Conservation (phyloP, 805 yeast species). For the Cyberlindnera mississippiensis region DNA sequence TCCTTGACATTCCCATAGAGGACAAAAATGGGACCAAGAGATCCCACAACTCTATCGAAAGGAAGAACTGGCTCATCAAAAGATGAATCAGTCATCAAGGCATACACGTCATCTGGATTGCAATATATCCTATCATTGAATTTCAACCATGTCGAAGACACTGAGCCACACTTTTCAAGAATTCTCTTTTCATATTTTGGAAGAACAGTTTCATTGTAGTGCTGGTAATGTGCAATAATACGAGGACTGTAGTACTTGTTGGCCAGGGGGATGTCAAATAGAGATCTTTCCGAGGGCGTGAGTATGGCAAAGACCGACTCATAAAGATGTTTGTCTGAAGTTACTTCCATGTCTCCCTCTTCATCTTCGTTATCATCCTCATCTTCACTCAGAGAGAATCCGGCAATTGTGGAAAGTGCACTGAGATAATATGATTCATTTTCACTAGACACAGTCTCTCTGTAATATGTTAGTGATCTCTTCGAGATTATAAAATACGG, state of each 20-base stretch:
- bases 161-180: slow-evolving; percentile 19
- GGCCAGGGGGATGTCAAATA: slow-evolving; percentile 27
- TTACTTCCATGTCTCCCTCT: slow-evolving; percentile 3
- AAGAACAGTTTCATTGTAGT: slow-evolving; percentile 38
- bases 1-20: slow-evolving; percentile 64
- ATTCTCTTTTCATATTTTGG: slow-evolving; percentile 26
- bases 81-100: slow-evolving; percentile 53
- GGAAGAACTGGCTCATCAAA: slow-evolving; percentile 29
- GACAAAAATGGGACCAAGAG: slow-evolving; percentile 46
- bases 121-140: slow-evolving; percentile 56
- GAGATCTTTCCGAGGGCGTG: slow-evolving; percentile 18
- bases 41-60: slow-evolving; percentile 67
- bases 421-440: slow-evolving; percentile 19
- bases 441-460: slow-evolving; percentile 28
- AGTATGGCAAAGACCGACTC: slow-evolving; percentile 15
- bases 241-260: slow-evolving; percentile 51
- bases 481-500: too few relatives aligned
- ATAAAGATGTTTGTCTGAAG: slow-evolving; percentile 21
- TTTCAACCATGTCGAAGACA: slow-evolving; percentile 43
- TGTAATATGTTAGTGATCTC: slow-evolving; percentile 6
- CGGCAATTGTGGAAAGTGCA: slow-evolving; percentile 11
- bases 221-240: slow-evolving; percentile 58
- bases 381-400: slow-evolving; percentile 11
- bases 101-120: slow-evolving; percentile 70
- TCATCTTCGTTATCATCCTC: slow-evolving; percentile 3